Base-by-base conservation (phyloP, 2,329 filamentous ascomycete species). In the Aureobasidium sp. region DNA sequence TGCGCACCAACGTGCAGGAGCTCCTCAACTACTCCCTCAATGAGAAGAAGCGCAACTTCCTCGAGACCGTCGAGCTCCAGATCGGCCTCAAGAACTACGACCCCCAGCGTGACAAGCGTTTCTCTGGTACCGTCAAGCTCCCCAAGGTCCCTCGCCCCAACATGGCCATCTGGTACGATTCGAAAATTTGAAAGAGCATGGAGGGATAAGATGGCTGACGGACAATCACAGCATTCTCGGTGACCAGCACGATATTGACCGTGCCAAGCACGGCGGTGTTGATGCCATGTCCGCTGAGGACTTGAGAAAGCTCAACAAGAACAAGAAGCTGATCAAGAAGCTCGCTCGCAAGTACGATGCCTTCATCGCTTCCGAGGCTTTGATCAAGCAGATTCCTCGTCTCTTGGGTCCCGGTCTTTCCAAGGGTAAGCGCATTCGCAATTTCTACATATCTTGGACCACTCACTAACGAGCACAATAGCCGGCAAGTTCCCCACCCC, bases 271-370 rank as follows among this genome's bases (percentile, higher is more conserved):
- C 86, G 90, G 91, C 76, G 93, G 91, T 79, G 87, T 97, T 72
- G 94, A 99, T 78, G 91, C 93, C 83, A 97, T 97, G 94, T 96
- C 90, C 75, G 82, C 90, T 70, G 94, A 99, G 75, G 94, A 99
- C 82, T 83, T 99, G 83, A 99, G 99, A 90, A 99, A 99, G 89
- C 91, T 99, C 72, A 99, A 99, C 89, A 99, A 99, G 91, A 99
- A 99, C 91, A 97, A 99, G 90, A 99, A 99, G 89, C 88, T 97
- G 76, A 97, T 99, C 88, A 99, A 99, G 91, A 99, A 99, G 89
- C 90, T 99, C 71, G 94, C 94, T 68, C 91, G 92, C 87, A 99
- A 99, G 86, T 97, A 99, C 88, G 94, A 99, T 81, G 94, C 94
- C 73, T 99, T 99, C 84, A 82, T 99, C 78, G 89, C 94, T 78